These are phyloP conservation scores for Fusarium haematococcum DNA, from an alignment of 2,329 filamentous ascomycete genomes.

Conservation along the genomic window DNA sequence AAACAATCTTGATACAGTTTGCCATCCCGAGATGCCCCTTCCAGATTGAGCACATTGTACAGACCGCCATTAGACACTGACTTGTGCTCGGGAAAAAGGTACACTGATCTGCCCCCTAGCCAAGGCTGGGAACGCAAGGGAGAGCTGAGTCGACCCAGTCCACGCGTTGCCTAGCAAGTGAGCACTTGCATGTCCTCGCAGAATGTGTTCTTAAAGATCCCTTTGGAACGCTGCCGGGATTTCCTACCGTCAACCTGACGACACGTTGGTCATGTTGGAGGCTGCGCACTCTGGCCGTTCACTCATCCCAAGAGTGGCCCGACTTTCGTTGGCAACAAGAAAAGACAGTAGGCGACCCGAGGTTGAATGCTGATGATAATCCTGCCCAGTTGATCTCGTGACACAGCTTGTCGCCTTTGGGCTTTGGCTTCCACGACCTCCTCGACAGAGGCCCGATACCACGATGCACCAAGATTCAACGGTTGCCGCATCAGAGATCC, in stretches of 20 bases:
- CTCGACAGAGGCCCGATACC: not conserved
- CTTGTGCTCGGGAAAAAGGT: not conserved
- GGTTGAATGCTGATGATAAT: not conserved
- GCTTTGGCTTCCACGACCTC: not conserved
- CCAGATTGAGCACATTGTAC: not conserved
- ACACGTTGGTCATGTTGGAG: not conserved
- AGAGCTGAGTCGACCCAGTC: not conserved
- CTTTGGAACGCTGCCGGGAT: not conserved
- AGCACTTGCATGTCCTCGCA: not conserved
- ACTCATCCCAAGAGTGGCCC: not conserved
- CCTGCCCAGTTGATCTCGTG: not conserved
- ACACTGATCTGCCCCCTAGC: not conserved
- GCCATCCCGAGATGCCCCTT: not conserved
- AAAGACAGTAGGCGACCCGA: not conserved
- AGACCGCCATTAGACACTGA: not conserved
- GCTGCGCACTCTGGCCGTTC: not conserved
- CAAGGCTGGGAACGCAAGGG: slow-evolving; percentile 23
- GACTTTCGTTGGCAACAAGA: not conserved
- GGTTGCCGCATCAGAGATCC: not conserved
- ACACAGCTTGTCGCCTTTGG: not conserved
- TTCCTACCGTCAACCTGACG: not conserved
- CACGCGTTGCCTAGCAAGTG: not conserved
- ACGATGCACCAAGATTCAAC: not conserved
- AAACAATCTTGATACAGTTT: not conserved
- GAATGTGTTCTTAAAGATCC: slow-evolving; percentile 4